Percentiles rank a stretch among this genome's conserved stretches.
Conservation (phyloP, 2,329 filamentous ascomycete genomes). For the Colletotrichum siamense region DNA sequence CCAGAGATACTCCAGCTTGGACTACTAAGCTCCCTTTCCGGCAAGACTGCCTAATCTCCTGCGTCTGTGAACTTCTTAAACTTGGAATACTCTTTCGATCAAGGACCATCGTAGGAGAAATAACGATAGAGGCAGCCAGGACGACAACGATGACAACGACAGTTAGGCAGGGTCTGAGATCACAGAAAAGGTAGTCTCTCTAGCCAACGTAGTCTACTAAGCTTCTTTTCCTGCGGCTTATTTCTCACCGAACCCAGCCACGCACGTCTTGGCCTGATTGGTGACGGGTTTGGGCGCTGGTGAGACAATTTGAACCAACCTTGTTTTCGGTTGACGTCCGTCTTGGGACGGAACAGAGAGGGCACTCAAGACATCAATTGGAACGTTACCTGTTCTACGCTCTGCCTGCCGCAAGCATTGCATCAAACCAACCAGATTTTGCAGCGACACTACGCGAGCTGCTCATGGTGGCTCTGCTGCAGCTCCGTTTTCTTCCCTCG, state of each 20-base stretch:
- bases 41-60: not conserved
- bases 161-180: not conserved
- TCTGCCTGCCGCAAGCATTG: not conserved
- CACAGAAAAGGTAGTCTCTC: not conserved
- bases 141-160: not conserved
- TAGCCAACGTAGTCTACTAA: not conserved
- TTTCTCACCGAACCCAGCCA: not conserved
- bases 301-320: not conserved
- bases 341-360: not conserved
- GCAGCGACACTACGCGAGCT: not conserved
- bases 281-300: not conserved
- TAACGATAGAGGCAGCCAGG: not conserved
- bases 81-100: accelerated
- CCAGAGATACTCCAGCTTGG: not conserved
- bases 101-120: not conserved
- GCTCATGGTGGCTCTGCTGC: no score
- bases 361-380: not conserved
- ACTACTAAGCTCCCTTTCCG: not conserved
- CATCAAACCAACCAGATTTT: not conserved
- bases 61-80: not conserved
- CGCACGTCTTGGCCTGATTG: not conserved
- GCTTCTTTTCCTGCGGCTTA: not conserved
- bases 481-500: no score
- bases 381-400: not conserved
- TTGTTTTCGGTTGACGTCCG: not conserved